phyloP scores from a whole-genome alignment of 2,329 filamentous ascomycete species.

The Alternaria viburni region DNA sequence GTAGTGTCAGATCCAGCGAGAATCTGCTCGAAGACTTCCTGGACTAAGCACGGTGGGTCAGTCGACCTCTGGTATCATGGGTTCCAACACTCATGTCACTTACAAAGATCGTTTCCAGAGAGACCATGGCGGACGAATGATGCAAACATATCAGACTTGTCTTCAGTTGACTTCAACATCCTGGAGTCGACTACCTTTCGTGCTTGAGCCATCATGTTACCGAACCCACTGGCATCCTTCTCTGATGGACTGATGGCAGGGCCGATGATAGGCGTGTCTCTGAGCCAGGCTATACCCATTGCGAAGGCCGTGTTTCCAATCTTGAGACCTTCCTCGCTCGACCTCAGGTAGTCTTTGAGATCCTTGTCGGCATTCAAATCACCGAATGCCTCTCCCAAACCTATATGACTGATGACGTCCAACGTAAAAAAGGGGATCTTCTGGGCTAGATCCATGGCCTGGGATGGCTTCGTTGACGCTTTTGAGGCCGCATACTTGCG shows the following conservation, averaged over 20 bases:
- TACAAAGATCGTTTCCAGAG: conserved; percentile 46
- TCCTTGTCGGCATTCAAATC: conserved; percentile 59
- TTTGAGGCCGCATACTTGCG: conserved; percentile 52
- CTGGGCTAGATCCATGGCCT: conserved; percentile 54
- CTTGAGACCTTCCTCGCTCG: conserved; percentile 48
- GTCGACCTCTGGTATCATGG: neutral
- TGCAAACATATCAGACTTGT: conserved; percentile 60
- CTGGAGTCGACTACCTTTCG: conserved; percentile 48
- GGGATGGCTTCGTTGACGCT: conserved; percentile 32
- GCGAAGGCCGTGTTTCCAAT: conserved; percentile 37
- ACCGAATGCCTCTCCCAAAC: conserved; percentile 60
- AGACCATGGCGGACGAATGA: conserved; percentile 58
- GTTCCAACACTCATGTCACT: neutral
- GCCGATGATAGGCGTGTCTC: conserved; percentile 31
- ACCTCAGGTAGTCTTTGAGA: conserved; percentile 54
- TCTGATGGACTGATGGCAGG: conserved; percentile 39
- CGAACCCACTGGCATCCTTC: conserved; percentile 45
- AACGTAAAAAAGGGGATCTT: conserved; percentile 61
- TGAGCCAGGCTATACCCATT: conserved; percentile 36
- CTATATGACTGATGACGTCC: conserved; percentile 62
- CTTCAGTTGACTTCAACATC: conserved; percentile 52
- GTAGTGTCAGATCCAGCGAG: conserved; percentile 66
- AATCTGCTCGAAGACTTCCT: conserved; percentile 54
- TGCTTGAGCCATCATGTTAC: conserved; percentile 42
- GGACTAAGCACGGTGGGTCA: conserved; percentile 31